Conservation (phyloP, 2,329 filamentous ascomycete genomes). For the Pleurostoma richardsiae region DNA sequence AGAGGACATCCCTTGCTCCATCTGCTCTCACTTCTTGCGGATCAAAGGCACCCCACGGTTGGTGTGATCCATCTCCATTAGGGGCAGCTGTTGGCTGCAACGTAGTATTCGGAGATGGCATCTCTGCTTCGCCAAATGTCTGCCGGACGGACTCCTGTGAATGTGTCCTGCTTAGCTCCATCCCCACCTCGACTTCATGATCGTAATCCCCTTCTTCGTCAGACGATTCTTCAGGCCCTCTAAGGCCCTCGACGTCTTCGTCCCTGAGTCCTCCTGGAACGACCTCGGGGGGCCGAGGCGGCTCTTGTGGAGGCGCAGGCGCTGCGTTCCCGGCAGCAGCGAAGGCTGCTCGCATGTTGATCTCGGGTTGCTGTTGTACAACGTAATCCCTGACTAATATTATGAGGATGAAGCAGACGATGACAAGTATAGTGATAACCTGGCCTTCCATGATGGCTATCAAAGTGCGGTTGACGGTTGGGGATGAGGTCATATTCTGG, state of each 20-base stretch:
- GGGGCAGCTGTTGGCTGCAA: too few species aligned
- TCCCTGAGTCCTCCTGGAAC: conserved; percentile 1
- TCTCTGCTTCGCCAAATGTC: background rate
- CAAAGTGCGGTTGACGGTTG: conserved; percentile 69
- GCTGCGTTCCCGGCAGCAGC: conserved; percentile 26
- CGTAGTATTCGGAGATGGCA: background rate
- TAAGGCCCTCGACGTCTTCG: conserved; percentile 4
- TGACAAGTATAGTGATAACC: conserved; percentile 85
- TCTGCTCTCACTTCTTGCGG: background rate
- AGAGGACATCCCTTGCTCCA: too few species aligned
- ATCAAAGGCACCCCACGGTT: background rate
- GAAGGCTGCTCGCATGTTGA: conserved; percentile 71
- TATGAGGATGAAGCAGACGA: conserved; percentile 92
- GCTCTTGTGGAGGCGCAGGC: conserved; percentile 2
- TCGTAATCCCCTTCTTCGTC: background rate
- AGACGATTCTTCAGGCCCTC: conserved; percentile 4
- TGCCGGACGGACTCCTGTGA: background rate
- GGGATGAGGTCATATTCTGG: conserved; percentile 60
- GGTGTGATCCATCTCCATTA: too few species aligned
- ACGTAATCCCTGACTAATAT: conserved; percentile 97
- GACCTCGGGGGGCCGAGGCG: background rate
- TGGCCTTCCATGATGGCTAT: conserved; percentile 88
- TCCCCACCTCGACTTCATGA: background rate
- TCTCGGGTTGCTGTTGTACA: conserved; percentile 91
- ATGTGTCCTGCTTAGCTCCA: too few species aligned